Evolutionary conservation across 1,139 yeast species (phyloP), one percentile per base, ranked within the genome.

Genomic region (Candida tropicalis): DNA sequence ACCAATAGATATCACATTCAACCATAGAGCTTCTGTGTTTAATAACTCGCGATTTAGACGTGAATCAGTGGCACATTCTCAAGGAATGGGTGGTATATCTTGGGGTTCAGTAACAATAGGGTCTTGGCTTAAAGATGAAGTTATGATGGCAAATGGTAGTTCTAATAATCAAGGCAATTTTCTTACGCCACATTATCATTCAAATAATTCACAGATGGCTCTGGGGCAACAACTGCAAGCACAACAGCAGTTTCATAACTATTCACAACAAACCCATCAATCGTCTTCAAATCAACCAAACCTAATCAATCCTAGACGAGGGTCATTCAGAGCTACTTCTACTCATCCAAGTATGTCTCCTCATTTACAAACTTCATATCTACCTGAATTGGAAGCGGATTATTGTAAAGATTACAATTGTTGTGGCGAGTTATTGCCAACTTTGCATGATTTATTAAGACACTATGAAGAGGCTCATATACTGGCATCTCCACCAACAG

Each of bases 381-480:
- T 91, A 52, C 97, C 98, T 12, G 87, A 88, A 58, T 73, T 93
- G 48, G 99, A 93, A 66, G 96, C 96, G 9, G 91, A 91, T 63
- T 93, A 91, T 65, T 93, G 99, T 65, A 88, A 87, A 63, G 99
- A 93, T 68, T 93, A 93, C 66, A 83, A 91, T 46, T 93, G 99
- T 65, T 93, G 99, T 69, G 99, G 98, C 25, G 86, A 87, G 62
- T 73, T 86, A 34, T 75, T 95, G 46, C 98, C 98, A 26, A 91
- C 96, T 10, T 72, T 93, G 52, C 99, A 93, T 64, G 99, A 93
- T 64, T 73, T 93, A 51, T 75, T 93, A 52, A 82, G 95, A 56
- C 99, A 93, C 63, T 95, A 93, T 61, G 99, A 95, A 63, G 98
- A 93, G 65, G 91, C 95, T 34, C 99, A 93, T 64, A 91, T 91